Conservation (phyloP, 1,139 yeast species). For the Scheffersomyces parashehatae region DNA sequence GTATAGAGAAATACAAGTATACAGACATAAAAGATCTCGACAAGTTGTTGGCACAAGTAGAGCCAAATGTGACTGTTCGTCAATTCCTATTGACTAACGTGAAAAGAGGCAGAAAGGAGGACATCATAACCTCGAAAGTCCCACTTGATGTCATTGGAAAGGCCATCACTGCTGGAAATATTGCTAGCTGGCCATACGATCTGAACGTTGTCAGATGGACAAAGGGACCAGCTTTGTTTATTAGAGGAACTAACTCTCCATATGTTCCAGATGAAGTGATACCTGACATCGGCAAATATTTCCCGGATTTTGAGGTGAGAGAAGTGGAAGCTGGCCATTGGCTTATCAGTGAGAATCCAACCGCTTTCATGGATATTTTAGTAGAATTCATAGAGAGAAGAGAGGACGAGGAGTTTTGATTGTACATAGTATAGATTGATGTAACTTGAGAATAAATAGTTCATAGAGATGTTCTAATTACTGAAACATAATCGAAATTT, state of each 20-base stretch:
- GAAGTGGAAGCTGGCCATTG: conserved; percentile 91
- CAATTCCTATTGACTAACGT: conserved; percentile 79
- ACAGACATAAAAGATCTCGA: conserved; percentile 69
- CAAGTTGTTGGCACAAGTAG: conserved; percentile 60
- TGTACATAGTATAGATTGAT: neutral
- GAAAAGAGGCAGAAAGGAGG: conserved; percentile 44
- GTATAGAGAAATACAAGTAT: conserved; percentile 45
- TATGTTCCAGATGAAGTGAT: conserved; percentile 87
- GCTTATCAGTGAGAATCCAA: conserved; percentile 80
- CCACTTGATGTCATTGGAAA: conserved; percentile 72
- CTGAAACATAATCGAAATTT: neutral
- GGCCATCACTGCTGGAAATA: conserved; percentile 58
- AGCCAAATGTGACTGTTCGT: conserved; percentile 59
- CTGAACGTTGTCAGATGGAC: conserved; percentile 55
- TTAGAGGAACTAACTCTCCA: conserved; percentile 74
- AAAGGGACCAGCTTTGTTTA: conserved; percentile 68
- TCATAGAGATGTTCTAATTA: neutral
- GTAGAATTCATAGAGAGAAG: conserved; percentile 58
- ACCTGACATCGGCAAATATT: conserved; percentile 72
- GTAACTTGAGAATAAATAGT: neutral
- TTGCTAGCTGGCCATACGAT: conserved; percentile 80
- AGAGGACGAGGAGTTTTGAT: conserved; percentile 38
- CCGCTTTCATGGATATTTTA: conserved; percentile 60
- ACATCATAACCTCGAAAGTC: conserved; percentile 48
- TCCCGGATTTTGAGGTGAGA: conserved; percentile 73